Evolutionary conservation across 1,284 basidiomycete genomes (phyloP).

Genomic region (Ceratobasidium papillatum): DNA sequence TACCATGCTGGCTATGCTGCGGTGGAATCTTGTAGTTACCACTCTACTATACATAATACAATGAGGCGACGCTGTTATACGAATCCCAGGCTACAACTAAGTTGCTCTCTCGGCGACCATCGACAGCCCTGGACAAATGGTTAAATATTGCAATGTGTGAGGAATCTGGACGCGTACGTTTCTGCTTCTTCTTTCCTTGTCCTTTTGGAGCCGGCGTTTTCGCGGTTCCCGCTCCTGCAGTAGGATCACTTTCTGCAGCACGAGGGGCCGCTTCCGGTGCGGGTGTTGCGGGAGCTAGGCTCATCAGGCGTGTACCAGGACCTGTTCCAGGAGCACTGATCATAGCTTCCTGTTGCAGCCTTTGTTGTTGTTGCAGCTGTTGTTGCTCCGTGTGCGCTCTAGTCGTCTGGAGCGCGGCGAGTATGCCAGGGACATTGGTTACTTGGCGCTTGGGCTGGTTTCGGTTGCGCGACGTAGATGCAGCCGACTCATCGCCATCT

Average conservation of each 20-base stretch:
- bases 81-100: too few species aligned
- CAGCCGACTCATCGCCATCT: slow-evolving; percentile 19
- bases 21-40: neutral
- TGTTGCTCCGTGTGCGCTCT: slow-evolving; percentile 64
- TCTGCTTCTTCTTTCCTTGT: slow-evolving; percentile 38
- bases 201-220: slow-evolving; percentile 34
- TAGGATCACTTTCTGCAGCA: slow-evolving; percentile 3
- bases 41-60: neutral
- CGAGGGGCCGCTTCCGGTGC: slow-evolving; percentile 29
- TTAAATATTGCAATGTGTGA: neutral
- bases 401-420: slow-evolving; percentile 71
- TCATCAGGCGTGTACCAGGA: slow-evolving; percentile 10
- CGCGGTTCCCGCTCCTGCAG: slow-evolving; percentile 10
- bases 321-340: slow-evolving; percentile 10
- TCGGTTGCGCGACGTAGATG: slow-evolving; percentile 1
- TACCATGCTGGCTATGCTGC: neutral
- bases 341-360: slow-evolving; percentile 5
- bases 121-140: slow-evolving; percentile 7
- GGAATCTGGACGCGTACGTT: neutral
- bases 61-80: neutral
- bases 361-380: slow-evolving; percentile 18
- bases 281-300: slow-evolving; percentile 29
- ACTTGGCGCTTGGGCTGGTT: slow-evolving; percentile 37
- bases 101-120: slow-evolving; percentile 39
- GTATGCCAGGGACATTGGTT: slow-evolving; percentile 60